Evolutionary conservation across 2,329 filamentous ascomycete genomes (phyloP).

Genomic region (Colletotrichum paranaense): DNA sequence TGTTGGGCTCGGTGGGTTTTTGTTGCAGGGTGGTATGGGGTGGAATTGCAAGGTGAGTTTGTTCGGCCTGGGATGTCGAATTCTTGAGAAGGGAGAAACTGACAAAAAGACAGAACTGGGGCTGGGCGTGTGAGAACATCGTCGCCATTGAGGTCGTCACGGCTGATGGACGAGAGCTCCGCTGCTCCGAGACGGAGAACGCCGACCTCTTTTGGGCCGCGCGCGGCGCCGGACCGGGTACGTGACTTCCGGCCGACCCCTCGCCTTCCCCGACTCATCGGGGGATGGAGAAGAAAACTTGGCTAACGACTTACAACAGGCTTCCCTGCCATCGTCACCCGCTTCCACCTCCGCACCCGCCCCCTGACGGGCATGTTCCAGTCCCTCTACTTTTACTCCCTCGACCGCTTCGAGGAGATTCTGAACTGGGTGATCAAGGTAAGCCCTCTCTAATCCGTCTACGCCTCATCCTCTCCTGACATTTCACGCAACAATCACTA

Average conservation of each 20-base stretch:
- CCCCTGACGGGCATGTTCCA: conserved; percentile 46
- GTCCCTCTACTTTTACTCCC: conserved; percentile 57
- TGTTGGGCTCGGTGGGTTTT: conserved; percentile 66
- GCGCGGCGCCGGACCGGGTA: conserved; percentile 61
- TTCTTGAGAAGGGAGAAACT: background rate
- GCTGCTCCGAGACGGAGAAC: conserved; percentile 56
- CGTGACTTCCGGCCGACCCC: conserved; percentile 8
- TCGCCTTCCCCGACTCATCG: background rate
- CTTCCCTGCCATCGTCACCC: conserved; percentile 64
- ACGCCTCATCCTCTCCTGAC: conserved; percentile 10
- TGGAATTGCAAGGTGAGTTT: conserved; percentile 63
- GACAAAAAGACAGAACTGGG: conserved; percentile 56
- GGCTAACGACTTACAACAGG: conserved; percentile 42
- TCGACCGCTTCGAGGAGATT: conserved; percentile 55
- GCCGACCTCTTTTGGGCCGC: conserved; percentile 69
- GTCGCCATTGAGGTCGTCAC: conserved; percentile 59
- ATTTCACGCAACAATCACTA: background rate
- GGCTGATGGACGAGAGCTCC: conserved; percentile 54
- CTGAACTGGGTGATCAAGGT: conserved; percentile 60
- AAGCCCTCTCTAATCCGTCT: background rate
- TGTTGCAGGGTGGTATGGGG: conserved; percentile 68
- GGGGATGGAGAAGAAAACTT: background rate
- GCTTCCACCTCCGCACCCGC: conserved; percentile 58
- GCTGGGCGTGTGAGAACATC: conserved; percentile 65
- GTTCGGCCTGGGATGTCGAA: no score